Percentiles rank a stretch among this genome's conserved stretches.
These are phyloP conservation scores for Mortierella sp. DNA, from an alignment of 371 early-diverging fungal species.

Conservation along the genomic window DNA sequence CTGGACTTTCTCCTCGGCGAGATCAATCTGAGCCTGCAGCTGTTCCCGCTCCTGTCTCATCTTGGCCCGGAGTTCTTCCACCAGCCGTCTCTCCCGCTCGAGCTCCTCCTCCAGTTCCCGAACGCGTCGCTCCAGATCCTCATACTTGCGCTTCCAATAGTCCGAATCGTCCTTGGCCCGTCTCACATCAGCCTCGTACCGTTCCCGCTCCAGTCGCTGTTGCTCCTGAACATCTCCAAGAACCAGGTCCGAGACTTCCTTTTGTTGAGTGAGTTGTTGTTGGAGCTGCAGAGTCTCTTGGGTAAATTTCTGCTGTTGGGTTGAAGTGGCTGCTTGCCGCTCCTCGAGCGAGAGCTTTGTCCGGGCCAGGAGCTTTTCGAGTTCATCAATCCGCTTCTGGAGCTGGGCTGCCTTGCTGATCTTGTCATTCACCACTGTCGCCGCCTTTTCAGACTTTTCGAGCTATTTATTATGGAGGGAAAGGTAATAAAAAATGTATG, in stretches of 20 bases:
- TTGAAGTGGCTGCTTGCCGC: slow-evolving; percentile 16
- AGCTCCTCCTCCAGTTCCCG: slow-evolving; percentile 31
- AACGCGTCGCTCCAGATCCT: slow-evolving; percentile 24
- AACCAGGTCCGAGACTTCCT: slow-evolving; percentile 9
- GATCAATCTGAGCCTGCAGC: slow-evolving; percentile 23
- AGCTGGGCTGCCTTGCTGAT: slow-evolving; percentile 26
- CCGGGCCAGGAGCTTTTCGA: slow-evolving; percentile 29
- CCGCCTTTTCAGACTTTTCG: slow-evolving; percentile 51
- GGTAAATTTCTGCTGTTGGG: slow-evolving; percentile 10
- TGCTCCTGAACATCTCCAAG: neutral
- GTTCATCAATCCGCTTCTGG: slow-evolving; percentile 46
- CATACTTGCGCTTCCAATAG: slow-evolving; percentile 23
- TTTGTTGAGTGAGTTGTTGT: slow-evolving; percentile 25
- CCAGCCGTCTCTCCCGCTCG: slow-evolving; percentile 16
- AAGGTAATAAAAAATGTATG: slow-evolving; percentile 2
- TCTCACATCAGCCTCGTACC: slow-evolving; percentile 10
- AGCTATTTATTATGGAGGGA: slow-evolving; percentile 27
- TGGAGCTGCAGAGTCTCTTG: slow-evolving; percentile 22
- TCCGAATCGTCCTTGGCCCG: slow-evolving; percentile 24
- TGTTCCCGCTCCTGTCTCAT: slow-evolving; percentile 32
- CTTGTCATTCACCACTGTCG: slow-evolving; percentile 29
- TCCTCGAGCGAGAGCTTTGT: slow-evolving; percentile 28
- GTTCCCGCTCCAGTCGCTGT: neutral
- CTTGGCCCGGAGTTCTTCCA: slow-evolving; percentile 25
- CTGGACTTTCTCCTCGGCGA: slow-evolving; percentile 15